Evolutionary conservation across 2,329 filamentous ascomycete species (phyloP).

Genomic region (Colletotrichum endophyticum): DNA sequence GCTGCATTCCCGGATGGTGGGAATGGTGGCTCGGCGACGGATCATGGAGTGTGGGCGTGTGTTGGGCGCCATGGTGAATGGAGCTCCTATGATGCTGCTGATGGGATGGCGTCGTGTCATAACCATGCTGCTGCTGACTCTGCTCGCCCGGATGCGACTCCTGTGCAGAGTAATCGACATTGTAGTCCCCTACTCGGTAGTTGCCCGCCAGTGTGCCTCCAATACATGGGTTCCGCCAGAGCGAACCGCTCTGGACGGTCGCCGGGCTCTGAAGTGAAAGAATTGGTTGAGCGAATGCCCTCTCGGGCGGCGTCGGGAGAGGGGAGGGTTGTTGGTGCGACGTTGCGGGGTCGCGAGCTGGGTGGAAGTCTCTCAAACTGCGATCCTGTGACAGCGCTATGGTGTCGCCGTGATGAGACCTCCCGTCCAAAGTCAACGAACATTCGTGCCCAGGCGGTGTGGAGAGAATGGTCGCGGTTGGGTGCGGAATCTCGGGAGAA

Average conservation of each 20-base stretch:
- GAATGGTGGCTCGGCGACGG: slow-evolving; percentile 44
- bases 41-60: slow-evolving; percentile 51
- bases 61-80: slow-evolving; percentile 50
- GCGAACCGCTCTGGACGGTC: slow-evolving; percentile 76
- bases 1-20: slow-evolving; percentile 41
- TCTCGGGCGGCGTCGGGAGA: slow-evolving; percentile 52
- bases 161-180: slow-evolving; percentile 77
- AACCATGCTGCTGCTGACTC: slow-evolving; percentile 67
- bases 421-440: slow-evolving; percentile 31
- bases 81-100: slow-evolving; percentile 49
- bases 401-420: slow-evolving; percentile 15
- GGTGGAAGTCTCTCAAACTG: slow-evolving; percentile 19
- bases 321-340: slow-evolving; percentile 18
- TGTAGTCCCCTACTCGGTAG: slow-evolving; percentile 76
- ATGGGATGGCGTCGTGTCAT: slow-evolving; percentile 50
- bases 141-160: slow-evolving; percentile 69
- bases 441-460: slow-evolving; percentile 28
- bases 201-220: slow-evolving; percentile 75
- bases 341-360: slow-evolving; percentile 29
- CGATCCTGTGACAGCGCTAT: slow-evolving; percentile 16
- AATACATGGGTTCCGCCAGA: slow-evolving; percentile 79
- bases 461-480: slow-evolving; percentile 18
- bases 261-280: slow-evolving; percentile 66
- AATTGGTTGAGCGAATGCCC: slow-evolving; percentile 60
- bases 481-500: background rate